These are phyloP conservation scores for Ustulina deusta DNA, from an alignment of 2,329 filamentous ascomycete species.

Conservation along the genomic window DNA sequence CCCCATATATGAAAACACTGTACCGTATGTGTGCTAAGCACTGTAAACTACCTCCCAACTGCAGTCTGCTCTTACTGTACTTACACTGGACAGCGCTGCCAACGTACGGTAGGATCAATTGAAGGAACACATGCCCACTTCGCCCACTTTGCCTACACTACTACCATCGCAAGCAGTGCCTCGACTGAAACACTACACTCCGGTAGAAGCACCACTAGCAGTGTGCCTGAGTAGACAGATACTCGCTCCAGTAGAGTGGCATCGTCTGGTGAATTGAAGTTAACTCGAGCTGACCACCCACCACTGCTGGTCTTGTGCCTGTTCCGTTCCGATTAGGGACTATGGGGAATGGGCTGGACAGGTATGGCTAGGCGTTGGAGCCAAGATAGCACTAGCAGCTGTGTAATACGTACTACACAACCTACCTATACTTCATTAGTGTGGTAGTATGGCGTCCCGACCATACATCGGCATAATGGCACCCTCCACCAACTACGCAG, in stretches of 20 bases:
- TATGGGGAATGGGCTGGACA: not conserved
- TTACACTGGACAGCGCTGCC: not conserved
- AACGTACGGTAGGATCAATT: slow-evolving; percentile 29
- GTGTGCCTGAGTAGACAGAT: slow-evolving; percentile 10
- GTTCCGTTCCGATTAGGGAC: not conserved
- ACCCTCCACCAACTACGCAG: slow-evolving; percentile 28
- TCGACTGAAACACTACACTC: slow-evolving; percentile 35
- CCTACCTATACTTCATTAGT: not conserved
- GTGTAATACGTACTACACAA: not conserved
- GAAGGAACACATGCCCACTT: slow-evolving; percentile 25
- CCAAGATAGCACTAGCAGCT: not conserved
- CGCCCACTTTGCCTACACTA: slow-evolving; percentile 9
- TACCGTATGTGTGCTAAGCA: not conserved
- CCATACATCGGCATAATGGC: slow-evolving; percentile 29
- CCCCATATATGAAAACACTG: not conserved
- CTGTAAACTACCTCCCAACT: not conserved
- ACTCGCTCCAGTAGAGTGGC: not conserved
- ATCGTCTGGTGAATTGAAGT: not conserved
- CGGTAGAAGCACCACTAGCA: slow-evolving; percentile 25
- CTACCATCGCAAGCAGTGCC: slow-evolving; percentile 22
- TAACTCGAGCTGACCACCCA: not conserved
- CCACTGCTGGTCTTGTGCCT: not conserved
- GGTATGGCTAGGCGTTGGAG: not conserved
- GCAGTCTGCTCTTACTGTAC: slow-evolving; percentile 6
- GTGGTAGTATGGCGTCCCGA: slow-evolving; percentile 4